phyloP scores from a whole-genome alignment of 2,329 filamentous ascomycete species.

The Whalleya microplaca region DNA sequence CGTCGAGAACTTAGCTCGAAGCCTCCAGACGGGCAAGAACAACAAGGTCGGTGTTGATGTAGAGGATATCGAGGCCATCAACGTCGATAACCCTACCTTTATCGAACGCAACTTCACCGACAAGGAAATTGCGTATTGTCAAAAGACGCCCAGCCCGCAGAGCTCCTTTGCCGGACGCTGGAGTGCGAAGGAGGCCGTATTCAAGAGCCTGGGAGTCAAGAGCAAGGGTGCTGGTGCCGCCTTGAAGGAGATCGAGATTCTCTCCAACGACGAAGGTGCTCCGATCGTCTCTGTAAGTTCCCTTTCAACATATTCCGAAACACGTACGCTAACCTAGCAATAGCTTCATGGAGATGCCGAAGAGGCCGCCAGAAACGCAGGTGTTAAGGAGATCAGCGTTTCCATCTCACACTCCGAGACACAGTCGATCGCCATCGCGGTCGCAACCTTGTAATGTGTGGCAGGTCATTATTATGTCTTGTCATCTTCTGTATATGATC shows the following conservation, averaged over 20 bases:
- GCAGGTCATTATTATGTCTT: background rate
- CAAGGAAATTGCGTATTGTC: conserved; percentile 85
- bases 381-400: conserved; percentile 85
- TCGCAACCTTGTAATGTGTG: conserved; percentile 69
- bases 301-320: background rate
- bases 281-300: conserved; percentile 80
- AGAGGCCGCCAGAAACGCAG: conserved; percentile 79
- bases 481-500: conserved; percentile 9
- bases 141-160: conserved; percentile 75
- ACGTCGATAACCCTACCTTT: conserved; percentile 93
- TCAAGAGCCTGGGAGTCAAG: conserved; percentile 90
- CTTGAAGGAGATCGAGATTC: conserved; percentile 93
- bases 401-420: conserved; percentile 95
- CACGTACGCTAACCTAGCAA: conserved; percentile 42
- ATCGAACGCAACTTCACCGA: conserved; percentile 92
- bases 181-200: conserved; percentile 98
- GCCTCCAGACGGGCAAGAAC: conserved; percentile 52
- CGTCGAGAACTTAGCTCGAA: conserved; percentile 75
- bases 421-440: conserved; percentile 93
- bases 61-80: conserved; percentile 84
- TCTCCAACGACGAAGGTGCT: conserved; percentile 77
- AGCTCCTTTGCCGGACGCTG: conserved; percentile 94
- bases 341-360: conserved; percentile 88
- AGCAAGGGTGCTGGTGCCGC: conserved; percentile 88
- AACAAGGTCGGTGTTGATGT: conserved; percentile 94